Evolutionary conservation across 495 filamentous ascomycete genomes (phyloP).

Genomic region (Monascus purpureus): DNA sequence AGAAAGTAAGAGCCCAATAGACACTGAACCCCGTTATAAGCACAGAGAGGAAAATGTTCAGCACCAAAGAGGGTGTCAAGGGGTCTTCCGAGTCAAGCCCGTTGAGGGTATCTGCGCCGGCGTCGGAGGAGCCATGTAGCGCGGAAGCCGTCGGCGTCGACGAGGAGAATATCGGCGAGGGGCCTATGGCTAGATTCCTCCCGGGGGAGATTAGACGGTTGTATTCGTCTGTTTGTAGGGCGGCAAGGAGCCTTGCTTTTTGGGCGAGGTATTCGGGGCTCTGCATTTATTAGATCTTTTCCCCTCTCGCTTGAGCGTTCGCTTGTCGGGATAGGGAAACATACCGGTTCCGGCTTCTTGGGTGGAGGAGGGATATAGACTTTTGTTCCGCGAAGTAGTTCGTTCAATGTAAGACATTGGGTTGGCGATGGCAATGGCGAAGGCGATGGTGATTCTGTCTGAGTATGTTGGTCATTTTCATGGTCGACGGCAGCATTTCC

Average conservation of each 20-base stretch:
- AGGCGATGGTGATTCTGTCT: neutral
- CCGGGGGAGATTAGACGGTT: conserved; percentile 47
- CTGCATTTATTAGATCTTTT: conserved; percentile 29
- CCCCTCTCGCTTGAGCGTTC: conserved; percentile 1
- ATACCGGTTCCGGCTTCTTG: conserved; percentile 65
- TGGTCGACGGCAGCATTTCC: neutral
- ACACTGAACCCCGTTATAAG: conserved; percentile 32
- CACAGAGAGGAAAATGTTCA: conserved; percentile 34
- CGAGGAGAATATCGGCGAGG: conserved; percentile 41
- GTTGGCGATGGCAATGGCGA: neutral
- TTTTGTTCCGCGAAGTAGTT: conserved; percentile 53
- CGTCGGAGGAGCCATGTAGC: conserved; percentile 29
- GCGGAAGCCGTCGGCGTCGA: conserved; percentile 17
- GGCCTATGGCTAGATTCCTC: conserved; percentile 27
- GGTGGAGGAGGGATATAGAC: conserved; percentile 67
- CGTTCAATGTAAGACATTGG: conserved; percentile 35
- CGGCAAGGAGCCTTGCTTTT: conserved; percentile 70
- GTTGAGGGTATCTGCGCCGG: conserved; percentile 9
- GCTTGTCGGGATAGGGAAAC: conserved; percentile 7
- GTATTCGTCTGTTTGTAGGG: conserved; percentile 69
- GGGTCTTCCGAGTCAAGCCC: conserved; percentile 21
- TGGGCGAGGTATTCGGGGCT: conserved; percentile 75
- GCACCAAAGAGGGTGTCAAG: conserved; percentile 28
- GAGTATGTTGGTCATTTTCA: neutral
- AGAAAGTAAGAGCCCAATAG: conserved; percentile 37